These are phyloP conservation scores for Tulasnella sp. DNA, from an alignment of 768 basidiomycete genomes.

Conservation along the genomic window DNA sequence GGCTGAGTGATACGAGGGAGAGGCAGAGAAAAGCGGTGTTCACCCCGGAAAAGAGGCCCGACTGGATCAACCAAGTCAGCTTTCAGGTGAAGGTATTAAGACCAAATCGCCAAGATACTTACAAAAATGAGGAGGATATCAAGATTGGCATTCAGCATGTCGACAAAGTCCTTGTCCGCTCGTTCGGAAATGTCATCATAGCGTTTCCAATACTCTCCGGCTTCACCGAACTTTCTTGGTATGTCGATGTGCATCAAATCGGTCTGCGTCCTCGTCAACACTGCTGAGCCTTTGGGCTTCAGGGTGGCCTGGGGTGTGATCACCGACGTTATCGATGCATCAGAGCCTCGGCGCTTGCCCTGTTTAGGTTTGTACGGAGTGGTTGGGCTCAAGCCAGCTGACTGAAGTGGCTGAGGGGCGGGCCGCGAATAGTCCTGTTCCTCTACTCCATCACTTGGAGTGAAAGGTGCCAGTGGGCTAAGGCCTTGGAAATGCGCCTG, in stretches of 20 bases:
- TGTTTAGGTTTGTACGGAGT: neutral
- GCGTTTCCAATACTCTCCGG: neutral
- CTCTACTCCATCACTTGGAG: neutral
- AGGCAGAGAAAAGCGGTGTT: slow-evolving; percentile 1
- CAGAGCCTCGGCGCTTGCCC: neutral
- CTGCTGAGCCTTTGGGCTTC: neutral
- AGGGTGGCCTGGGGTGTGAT: neutral
- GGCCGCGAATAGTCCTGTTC: neutral
- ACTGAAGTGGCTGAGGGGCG: neutral
- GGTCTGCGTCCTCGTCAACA: neutral
- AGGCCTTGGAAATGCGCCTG: neutral
- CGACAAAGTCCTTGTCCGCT: neutral
- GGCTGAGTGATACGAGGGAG: neutral
- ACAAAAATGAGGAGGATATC: neutral
- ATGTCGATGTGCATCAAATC: neutral
- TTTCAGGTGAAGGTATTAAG: neutral
- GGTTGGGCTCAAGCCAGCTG: neutral
- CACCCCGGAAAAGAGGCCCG: slow-evolving; percentile 9
- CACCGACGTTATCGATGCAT: neutral
- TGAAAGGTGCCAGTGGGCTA: neutral
- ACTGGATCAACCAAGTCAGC: neutral
- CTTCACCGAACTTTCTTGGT: neutral
- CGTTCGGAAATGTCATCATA: neutral
- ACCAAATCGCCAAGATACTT: neutral
- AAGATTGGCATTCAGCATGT: neutral